A percentile compares a stretch with the other conserved stretches of the same genome.
Evolutionary conservation across 2,329 filamentous ascomycete species (phyloP).

Genomic region (Ophiostoma piceae): DNA sequence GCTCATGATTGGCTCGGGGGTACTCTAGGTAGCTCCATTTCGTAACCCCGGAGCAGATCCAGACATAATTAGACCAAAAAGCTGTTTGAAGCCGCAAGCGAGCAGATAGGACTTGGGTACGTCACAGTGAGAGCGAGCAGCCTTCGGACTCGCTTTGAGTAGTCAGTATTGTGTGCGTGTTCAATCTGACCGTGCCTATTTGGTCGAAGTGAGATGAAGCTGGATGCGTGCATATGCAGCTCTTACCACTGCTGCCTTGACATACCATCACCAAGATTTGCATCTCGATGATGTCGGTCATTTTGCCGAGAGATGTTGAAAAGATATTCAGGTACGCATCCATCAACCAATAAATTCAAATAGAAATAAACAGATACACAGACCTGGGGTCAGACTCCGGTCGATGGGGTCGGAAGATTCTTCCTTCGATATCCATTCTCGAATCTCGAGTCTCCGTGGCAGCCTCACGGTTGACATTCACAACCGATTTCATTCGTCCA

Average conservation of each 20-base stretch:
- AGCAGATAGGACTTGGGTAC: not conserved
- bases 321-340: not conserved
- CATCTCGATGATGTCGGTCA: not conserved
- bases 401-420: not conserved
- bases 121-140: not conserved
- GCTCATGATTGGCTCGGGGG: not conserved
- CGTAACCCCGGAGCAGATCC: conserved; percentile 1
- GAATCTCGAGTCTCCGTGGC: not conserved
- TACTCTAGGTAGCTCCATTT: not conserved
- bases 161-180: not conserved
- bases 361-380: not conserved
- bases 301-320: not conserved
- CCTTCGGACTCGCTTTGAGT: too few relatives aligned
- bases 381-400: not conserved
- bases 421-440: not conserved
- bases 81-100: not conserved
- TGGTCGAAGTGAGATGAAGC: too few relatives aligned
- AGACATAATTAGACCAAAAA: not conserved
- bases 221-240: not conserved
- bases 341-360: not conserved
- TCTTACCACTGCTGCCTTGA: not conserved
- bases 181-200: not conserved
- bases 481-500: not conserved
- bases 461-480: conserved; percentile 2
- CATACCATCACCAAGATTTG: not conserved